Percentiles rank a stretch among this genome's conserved stretches.
Conservation (phyloP, 768 basidiomycete genomes). For the Lanmaoa rubissima region DNA sequence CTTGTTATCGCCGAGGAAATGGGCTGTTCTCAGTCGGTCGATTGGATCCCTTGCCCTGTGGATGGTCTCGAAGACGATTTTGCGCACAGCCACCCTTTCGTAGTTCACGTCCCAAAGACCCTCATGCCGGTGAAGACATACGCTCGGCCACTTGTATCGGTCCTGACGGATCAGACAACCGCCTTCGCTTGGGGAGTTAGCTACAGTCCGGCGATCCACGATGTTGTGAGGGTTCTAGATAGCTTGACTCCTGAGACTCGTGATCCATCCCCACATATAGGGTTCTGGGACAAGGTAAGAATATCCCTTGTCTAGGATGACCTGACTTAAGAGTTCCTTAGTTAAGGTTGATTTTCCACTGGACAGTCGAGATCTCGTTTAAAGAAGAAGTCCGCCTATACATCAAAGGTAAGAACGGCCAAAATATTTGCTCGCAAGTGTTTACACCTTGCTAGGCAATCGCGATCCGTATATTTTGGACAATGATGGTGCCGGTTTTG, state of each 20-base stretch:
- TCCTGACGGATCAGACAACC: conserved; percentile 63
- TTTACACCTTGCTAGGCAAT: conserved; percentile 51
- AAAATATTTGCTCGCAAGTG: background rate
- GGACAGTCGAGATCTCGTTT: conserved; percentile 70
- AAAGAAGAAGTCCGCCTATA: conserved; percentile 70
- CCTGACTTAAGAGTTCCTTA: conserved; percentile 26
- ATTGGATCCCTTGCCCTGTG: conserved; percentile 71
- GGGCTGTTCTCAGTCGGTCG: conserved; percentile 60
- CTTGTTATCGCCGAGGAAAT: conserved; percentile 88
- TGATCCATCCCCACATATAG: conserved; percentile 79
- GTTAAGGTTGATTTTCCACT: conserved; percentile 81
- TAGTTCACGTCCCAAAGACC: conserved; percentile 76
- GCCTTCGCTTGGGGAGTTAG: conserved; percentile 89
- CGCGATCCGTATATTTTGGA: conserved; percentile 74
- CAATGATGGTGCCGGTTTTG: conserved; percentile 82
- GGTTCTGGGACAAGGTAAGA: conserved; percentile 93
- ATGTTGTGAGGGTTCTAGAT: conserved; percentile 80
- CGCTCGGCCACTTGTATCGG: conserved; percentile 66
- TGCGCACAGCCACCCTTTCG: conserved; percentile 50
- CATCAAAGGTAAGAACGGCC: conserved; percentile 67
- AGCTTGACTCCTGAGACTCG: conserved; percentile 72
- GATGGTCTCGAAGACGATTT: conserved; percentile 54
- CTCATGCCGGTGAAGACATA: conserved; percentile 96
- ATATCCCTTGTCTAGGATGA: background rate
- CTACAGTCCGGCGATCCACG: conserved; percentile 82